A percentile compares a stretch with the other conserved stretches of the same genome.
Conservation (phyloP, 345 rosid genomes). For the Citrus reticulata region DNA sequence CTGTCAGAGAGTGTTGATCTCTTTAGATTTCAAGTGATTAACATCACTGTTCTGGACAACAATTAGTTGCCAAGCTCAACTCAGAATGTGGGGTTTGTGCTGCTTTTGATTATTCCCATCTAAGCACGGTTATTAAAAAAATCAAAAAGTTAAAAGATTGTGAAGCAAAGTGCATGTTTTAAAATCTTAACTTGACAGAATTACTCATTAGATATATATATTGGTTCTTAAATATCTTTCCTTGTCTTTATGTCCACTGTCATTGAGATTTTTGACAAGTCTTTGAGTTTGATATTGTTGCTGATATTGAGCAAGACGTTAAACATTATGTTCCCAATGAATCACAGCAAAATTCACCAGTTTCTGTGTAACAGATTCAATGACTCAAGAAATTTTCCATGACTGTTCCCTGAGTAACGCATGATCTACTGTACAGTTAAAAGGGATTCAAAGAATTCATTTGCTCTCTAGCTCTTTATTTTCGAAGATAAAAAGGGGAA, state of each 20-base stretch:
- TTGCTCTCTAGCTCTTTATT: neutral
- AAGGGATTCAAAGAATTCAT: neutral
- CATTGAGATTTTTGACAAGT: neutral
- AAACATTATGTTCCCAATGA: neutral
- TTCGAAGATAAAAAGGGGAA: neutral
- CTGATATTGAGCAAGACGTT: neutral
- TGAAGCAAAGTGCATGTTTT: neutral
- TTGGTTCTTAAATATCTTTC: neutral
- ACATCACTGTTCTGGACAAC: neutral
- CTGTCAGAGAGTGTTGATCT: neutral
- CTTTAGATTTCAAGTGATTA: neutral
- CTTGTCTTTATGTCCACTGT: neutral
- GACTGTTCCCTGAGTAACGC: neutral
- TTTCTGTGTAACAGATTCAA: neutral
- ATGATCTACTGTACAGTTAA: neutral
- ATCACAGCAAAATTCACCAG: neutral
- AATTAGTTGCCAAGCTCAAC: neutral
- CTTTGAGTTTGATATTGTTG: neutral
- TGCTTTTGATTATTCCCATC: neutral
- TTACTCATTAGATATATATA: no score
- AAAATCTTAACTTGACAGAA: no score
- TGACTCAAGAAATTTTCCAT: neutral
- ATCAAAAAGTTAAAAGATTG: neutral
- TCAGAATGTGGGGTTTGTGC: neutral
- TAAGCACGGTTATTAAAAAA: no score